phyloP scores from a whole-genome alignment of 2,329 filamentous ascomycete species.

The Chlorencoelia australis region DNA sequence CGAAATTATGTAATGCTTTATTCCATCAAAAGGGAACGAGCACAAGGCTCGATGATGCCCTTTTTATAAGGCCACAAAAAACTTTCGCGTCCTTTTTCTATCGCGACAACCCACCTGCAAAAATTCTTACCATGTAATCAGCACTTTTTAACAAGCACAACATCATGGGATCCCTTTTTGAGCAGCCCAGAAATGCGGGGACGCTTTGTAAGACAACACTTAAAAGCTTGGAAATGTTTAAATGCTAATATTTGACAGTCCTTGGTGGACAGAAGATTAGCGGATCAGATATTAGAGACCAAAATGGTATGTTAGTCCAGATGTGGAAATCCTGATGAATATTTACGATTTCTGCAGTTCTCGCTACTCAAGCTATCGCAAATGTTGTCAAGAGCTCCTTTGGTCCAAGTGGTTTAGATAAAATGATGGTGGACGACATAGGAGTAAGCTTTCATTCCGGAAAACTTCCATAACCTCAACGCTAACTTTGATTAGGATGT shows the following conservation, averaged over 20 bases:
- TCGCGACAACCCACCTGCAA: slow-evolving; percentile 5
- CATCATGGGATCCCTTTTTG: slow-evolving; percentile 87
- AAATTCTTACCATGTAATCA: slow-evolving; percentile 1
- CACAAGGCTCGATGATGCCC: no score
- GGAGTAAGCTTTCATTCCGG: slow-evolving; percentile 49
- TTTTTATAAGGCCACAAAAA: no score
- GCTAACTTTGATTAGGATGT: slow-evolving; percentile 57
- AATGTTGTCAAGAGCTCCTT: slow-evolving; percentile 99
- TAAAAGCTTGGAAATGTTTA: neutral
- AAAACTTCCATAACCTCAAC: slow-evolving; percentile 6
- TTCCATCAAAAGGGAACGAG: no score
- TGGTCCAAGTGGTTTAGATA: slow-evolving; percentile 91
- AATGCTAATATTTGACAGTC: slow-evolving; percentile 41
- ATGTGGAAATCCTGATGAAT: slow-evolving; percentile 4
- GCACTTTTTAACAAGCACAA: slow-evolving; percentile 30
- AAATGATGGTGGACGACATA: slow-evolving; percentile 99
- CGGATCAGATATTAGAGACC: slow-evolving; percentile 89
- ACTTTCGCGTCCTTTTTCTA: slow-evolving; percentile 9
- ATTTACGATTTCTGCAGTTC: slow-evolving; percentile 43
- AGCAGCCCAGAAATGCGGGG: slow-evolving; percentile 83
- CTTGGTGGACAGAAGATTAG: slow-evolving; percentile 96
- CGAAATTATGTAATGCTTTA: no score
- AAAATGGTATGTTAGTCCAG: slow-evolving; percentile 59
- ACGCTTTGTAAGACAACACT: slow-evolving; percentile 63
- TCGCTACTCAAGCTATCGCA: slow-evolving; percentile 91